Conservation (phyloP, 305 asterid species). For the Fraxinus floribunda region DNA sequence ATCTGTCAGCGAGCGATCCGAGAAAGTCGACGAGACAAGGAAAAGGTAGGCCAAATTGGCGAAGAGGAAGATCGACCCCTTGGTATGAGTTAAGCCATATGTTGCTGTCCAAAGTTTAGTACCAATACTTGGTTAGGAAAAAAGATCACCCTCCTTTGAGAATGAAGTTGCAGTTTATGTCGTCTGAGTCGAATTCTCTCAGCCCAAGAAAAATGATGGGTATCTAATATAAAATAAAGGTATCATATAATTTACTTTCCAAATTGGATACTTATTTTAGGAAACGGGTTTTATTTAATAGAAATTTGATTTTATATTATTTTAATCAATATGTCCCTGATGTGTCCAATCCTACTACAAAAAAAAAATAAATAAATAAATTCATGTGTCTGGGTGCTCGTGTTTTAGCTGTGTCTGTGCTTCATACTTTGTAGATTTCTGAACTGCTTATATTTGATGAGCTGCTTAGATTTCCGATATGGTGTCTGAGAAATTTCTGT, state of each 20-base stretch:
- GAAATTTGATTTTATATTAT: background rate
- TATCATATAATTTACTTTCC: background rate
- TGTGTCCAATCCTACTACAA: background rate
- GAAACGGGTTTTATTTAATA: too few relatives aligned
- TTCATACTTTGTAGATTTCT: background rate
- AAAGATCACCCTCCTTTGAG: background rate
- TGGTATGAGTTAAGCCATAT: background rate
- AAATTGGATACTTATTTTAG: background rate
- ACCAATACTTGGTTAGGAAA: background rate
- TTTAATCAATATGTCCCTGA: background rate
- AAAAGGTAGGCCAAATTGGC: background rate
- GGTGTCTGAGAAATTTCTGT: background rate
- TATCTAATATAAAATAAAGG: background rate
- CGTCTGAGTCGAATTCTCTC: background rate
- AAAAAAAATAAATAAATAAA: background rate
- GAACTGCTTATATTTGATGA: background rate
- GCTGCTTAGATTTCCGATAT: background rate
- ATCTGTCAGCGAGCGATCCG: background rate
- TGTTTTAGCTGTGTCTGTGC: background rate
- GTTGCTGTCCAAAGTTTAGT: background rate
- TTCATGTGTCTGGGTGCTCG: background rate
- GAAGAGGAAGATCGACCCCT: background rate
- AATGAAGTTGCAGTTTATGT: background rate
- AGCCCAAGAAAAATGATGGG: background rate
- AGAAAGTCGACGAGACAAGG: background rate